phyloP scores from a whole-genome alignment of 192 early-diverging fungal genomes.

The Coemansia sp. region DNA sequence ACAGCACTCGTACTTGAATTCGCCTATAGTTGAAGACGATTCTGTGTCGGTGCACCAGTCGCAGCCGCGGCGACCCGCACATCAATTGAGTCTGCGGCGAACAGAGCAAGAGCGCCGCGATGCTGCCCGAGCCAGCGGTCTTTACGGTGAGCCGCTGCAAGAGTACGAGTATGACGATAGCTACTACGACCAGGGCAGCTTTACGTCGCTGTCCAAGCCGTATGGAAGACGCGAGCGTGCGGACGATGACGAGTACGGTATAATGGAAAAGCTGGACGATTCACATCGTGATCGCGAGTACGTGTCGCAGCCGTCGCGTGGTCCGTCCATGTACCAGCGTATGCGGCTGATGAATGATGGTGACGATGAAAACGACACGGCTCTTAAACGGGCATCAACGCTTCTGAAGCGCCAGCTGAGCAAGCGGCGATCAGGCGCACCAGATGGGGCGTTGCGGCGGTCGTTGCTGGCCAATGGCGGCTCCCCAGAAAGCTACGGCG shows the following conservation, averaged over 20 bases:
- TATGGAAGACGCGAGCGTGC: conserved; percentile 19
- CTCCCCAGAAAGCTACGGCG: conserved; percentile 15
- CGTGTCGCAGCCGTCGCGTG: conserved; percentile 45
- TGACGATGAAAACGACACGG: conserved; percentile 39
- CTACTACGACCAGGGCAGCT: conserved; percentile 25
- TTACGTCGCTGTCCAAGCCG: conserved; percentile 35
- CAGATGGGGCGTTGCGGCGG: conserved; percentile 25
- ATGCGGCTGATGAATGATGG: conserved; percentile 49
- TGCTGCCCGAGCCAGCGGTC: conserved; percentile 10
- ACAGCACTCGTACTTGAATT: conserved; percentile 43
- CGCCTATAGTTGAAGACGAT: conserved; percentile 46
- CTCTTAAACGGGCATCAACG: conserved; percentile 38
- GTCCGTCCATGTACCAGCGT: conserved; percentile 51
- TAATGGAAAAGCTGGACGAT: conserved; percentile 51
- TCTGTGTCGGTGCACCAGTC: conserved; percentile 34
- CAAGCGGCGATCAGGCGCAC: conserved; percentile 43
- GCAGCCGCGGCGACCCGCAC: conserved; percentile 35
- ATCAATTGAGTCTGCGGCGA: conserved; percentile 43
- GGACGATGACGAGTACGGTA: conserved; percentile 20
- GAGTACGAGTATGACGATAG: conserved; percentile 32
- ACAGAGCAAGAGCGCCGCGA: conserved; percentile 24
- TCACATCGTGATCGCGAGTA: conserved; percentile 42
- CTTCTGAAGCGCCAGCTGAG: conserved; percentile 45
- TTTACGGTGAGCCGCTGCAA: conserved; percentile 30
- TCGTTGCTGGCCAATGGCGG: conserved; percentile 31